These are phyloP conservation scores for Barbarea vulgaris DNA, from an alignment of 345 rosid species.

Conservation along the genomic window DNA sequence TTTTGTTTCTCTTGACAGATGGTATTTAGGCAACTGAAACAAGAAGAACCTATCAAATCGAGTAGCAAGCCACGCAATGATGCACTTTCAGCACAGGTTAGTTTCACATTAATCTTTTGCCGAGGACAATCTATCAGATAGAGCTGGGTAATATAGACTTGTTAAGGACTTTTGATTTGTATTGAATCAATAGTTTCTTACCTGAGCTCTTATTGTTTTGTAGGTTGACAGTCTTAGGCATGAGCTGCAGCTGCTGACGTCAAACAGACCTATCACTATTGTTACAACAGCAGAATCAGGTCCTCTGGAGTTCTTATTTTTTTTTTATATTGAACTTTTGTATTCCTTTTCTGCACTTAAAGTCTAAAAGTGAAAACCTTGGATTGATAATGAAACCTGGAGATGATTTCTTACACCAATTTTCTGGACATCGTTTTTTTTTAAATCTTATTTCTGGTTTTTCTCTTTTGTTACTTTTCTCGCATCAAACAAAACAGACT, in stretches of 20 bases:
- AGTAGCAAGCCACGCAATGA: constrained; percentile 60
- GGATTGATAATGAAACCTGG: background rate
- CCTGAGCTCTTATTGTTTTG: constrained; percentile 11
- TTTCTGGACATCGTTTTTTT: background rate
- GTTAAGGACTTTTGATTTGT: constrained; percentile 1
- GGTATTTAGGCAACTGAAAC: constrained; percentile 56
- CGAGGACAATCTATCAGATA: too few relatives aligned
- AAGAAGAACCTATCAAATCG: constrained; percentile 55
- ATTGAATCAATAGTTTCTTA: background rate
- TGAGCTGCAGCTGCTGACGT: constrained; percentile 62
- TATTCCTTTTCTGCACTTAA: background rate
- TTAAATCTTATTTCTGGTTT: background rate
- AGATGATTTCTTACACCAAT: background rate
- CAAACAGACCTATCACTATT: constrained; percentile 68
- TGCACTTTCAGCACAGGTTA: constrained; percentile 77
- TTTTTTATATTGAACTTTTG: background rate
- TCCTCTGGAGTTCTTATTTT: constrained; percentile 11
- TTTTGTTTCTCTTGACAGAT: constrained; percentile 47
- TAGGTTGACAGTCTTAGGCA: constrained; percentile 76
- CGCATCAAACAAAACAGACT: background rate
- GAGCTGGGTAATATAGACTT: background rate
- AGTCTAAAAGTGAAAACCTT: background rate
- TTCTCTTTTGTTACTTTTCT: background rate
- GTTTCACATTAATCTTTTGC: constrained; percentile 4
- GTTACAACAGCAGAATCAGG: constrained; percentile 73